Percentiles rank a stretch among this genome's conserved stretches.
Evolutionary conservation across 805 yeast species (phyloP).

Genomic region (Kodamaea hsintzibuensis): DNA sequence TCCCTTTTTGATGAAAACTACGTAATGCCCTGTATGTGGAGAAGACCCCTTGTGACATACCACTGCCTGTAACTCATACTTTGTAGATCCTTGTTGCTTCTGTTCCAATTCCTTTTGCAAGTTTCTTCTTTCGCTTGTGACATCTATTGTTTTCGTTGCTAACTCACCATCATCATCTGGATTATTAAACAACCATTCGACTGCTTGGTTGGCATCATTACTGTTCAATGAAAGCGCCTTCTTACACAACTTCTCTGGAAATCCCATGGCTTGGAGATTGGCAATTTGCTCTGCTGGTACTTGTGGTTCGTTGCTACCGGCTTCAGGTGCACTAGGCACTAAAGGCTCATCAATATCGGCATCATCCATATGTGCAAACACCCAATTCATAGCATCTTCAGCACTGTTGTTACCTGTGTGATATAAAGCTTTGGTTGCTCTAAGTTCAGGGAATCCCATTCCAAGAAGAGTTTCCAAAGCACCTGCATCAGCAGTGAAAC

Average conservation of each 20-base stretch:
- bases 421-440: slow-evolving; percentile 67
- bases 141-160: slow-evolving; percentile 31
- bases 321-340: slow-evolving; percentile 10
- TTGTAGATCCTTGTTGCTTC: slow-evolving; percentile 17
- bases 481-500: slow-evolving; percentile 56
- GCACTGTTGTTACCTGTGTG: slow-evolving; percentile 63
- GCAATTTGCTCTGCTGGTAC: slow-evolving; percentile 42
- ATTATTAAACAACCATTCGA: slow-evolving; percentile 87
- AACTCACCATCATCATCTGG: slow-evolving; percentile 75
- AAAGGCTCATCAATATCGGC: slow-evolving; percentile 70
- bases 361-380: slow-evolving; percentile 88
- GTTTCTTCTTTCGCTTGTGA: slow-evolving; percentile 17
- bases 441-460: slow-evolving; percentile 85
- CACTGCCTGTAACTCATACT: slow-evolving; percentile 59
- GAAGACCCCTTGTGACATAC: slow-evolving; percentile 89
- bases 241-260: slow-evolving; percentile 58
- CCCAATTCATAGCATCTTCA: slow-evolving; percentile 88
- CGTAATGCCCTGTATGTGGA: slow-evolving; percentile 92
- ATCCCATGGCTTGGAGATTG: slow-evolving; percentile 74
- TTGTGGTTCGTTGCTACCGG: slow-evolving; percentile 18
- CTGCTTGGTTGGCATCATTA: slow-evolving; percentile 70
- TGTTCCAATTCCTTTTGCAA: slow-evolving; percentile 16
- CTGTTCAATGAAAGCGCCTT: slow-evolving; percentile 67
- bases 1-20: slow-evolving; percentile 62
- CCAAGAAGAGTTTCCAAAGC: slow-evolving; percentile 56